phyloP scores from a whole-genome alignment of 495 filamentous ascomycete species.

The Penicillium egyptiacum region DNA sequence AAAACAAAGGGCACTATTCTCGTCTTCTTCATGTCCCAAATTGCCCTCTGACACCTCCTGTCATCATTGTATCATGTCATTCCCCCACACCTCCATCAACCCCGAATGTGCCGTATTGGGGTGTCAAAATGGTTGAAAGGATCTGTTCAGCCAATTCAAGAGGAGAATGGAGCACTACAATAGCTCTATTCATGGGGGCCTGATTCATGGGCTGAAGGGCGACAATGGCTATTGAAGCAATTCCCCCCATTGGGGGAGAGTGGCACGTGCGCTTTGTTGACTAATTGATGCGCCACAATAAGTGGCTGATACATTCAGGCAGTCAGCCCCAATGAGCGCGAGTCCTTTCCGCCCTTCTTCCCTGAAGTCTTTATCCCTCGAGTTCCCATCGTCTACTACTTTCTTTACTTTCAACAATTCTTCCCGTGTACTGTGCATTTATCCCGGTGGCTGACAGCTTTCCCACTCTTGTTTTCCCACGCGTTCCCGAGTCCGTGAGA shows the following conservation, averaged over 20 bases:
- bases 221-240: conserved; percentile 16
- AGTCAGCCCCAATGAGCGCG: conserved; percentile 19
- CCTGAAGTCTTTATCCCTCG: conserved; percentile 6
- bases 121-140: not conserved
- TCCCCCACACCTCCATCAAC: conserved; percentile 3
- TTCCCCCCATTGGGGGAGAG: conserved; percentile 13
- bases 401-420: conserved; percentile 14
- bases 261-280: conserved; percentile 28
- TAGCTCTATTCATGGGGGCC: conserved; percentile 9
- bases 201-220: conserved; percentile 7
- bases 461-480: conserved; percentile 17
- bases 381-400: conserved; percentile 13
- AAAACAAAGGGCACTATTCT: conserved; percentile 22
- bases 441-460: not conserved
- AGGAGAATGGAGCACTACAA: conserved; percentile 1
- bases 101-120: conserved; percentile 5
- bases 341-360: conserved; percentile 29
- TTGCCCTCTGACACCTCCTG: conserved; percentile 33
- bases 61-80: conserved; percentile 16
- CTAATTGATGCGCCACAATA: conserved; percentile 21
- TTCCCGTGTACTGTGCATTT: not conserved
- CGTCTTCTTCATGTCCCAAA: conserved; percentile 24
- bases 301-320: conserved; percentile 22
- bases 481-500: conserved; percentile 28
- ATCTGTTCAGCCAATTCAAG: not conserved